A percentile compares a stretch with the other conserved stretches of the same genome.
phyloP scores from a whole-genome alignment of 2,329 filamentous ascomycete species.

The Penicillium sp. region DNA sequence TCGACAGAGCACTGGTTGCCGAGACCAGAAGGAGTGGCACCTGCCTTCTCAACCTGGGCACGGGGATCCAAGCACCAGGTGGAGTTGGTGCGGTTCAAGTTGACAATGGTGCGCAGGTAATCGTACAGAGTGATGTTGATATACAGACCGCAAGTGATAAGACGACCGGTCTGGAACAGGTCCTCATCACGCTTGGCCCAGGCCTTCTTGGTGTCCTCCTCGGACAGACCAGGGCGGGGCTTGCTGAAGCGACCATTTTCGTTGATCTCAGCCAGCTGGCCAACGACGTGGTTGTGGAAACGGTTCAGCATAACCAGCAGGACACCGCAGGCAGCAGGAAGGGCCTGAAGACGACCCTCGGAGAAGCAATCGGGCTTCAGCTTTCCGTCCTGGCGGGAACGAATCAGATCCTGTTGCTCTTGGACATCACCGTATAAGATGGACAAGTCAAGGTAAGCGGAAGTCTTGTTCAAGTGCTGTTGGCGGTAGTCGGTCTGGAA shows the following conservation, averaged over 20 bases:
- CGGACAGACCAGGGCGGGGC: constrained; percentile 52
- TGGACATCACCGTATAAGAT: constrained; percentile 66
- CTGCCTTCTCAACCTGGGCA: constrained; percentile 60
- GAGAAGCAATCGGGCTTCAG: constrained; percentile 72
- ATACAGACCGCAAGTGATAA: constrained; percentile 71
- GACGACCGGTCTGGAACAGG: constrained; percentile 72
- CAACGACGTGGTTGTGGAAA: constrained; percentile 84
- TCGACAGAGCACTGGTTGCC: constrained; percentile 84
- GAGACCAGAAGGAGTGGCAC: constrained; percentile 66
- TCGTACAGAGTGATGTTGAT: constrained; percentile 76
- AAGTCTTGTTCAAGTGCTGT: constrained; percentile 62
- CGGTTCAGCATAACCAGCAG: constrained; percentile 69
- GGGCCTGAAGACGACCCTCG: constrained; percentile 66
- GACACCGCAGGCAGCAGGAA: constrained; percentile 70
- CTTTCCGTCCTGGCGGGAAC: constrained; percentile 67
- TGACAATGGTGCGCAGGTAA: constrained; percentile 75
- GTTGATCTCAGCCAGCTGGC: constrained; percentile 79
- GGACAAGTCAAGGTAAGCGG: constrained; percentile 69
- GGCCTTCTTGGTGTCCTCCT: constrained; percentile 49
- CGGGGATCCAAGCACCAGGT: constrained; percentile 81
- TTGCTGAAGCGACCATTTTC: constrained; percentile 74
- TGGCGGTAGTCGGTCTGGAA: constrained; percentile 68
- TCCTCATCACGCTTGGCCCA: constrained; percentile 74
- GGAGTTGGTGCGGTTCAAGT: constrained; percentile 68
- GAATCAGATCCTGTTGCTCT: constrained; percentile 50